Evolutionary conservation across 78 protist species (phyloP).

Genomic region (Dictyostelium purpureum): DNA sequence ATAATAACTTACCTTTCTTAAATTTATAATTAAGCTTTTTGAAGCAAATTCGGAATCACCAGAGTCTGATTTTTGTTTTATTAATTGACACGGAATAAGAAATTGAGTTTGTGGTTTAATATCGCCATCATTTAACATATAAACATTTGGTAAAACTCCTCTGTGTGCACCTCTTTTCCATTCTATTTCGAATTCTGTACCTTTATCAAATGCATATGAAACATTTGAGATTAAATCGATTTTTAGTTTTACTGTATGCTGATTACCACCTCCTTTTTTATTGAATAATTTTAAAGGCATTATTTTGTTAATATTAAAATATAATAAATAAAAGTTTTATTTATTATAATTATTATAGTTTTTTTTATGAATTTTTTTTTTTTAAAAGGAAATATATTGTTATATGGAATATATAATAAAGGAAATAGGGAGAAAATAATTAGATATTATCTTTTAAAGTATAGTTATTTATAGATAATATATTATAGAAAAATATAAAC

Average conservation of each 20-base stretch:
- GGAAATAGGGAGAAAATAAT: too few relatives aligned
- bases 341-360: background rate
- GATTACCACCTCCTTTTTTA: constrained; percentile 1
- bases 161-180: constrained; percentile 43
- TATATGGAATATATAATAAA: too few relatives aligned
- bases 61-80: background rate
- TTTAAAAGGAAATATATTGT: background rate
- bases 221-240: constrained; percentile 46
- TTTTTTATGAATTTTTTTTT: background rate
- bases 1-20: constrained; percentile 23
- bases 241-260: constrained; percentile 35
- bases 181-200: constrained; percentile 31
- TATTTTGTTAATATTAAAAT: background rate
- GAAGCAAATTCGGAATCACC: constrained; percentile 22
- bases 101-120: constrained; percentile 5
- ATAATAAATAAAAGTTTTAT: background rate
- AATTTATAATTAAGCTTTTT: constrained; percentile 26
- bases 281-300: constrained; percentile 34
- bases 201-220: background rate
- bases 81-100: constrained; percentile 54
- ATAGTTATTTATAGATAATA: too few relatives aligned
- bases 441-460: too few relatives aligned
- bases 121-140: constrained; percentile 34
- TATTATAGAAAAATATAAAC: too few relatives aligned
- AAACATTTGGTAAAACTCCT: constrained; percentile 15